Evolutionary conservation across 1,284 basidiomycete genomes (phyloP).

Genomic region (Malassezia slooffiae): DNA sequence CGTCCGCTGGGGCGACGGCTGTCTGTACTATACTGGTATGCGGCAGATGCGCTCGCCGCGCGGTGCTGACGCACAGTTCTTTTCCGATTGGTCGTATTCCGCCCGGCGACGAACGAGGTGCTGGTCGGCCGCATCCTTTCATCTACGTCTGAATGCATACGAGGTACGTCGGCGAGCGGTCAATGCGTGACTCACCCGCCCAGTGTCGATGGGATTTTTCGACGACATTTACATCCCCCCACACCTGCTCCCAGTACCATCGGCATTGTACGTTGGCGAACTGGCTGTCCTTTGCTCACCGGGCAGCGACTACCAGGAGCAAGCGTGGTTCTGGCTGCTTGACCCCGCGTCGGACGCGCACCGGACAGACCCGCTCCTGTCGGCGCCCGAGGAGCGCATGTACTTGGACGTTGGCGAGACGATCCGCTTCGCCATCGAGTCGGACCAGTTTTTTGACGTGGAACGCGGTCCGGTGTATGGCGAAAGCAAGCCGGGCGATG

Average conservation of each 20-base stretch:
- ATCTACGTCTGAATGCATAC: constrained; percentile 11
- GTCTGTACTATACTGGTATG: constrained; percentile 69
- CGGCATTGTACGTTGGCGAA: constrained; percentile 57
- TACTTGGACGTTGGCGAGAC: constrained; percentile 74
- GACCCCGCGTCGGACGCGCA: constrained; percentile 39
- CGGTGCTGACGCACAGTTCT: constrained; percentile 51
- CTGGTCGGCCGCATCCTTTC: constrained; percentile 71
- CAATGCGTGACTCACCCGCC: too few species aligned
- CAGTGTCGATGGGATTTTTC: constrained; percentile 78
- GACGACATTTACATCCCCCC: constrained; percentile 75
- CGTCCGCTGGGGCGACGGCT: constrained; percentile 85
- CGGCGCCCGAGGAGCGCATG: constrained; percentile 57
- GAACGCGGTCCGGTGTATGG: constrained; percentile 62
- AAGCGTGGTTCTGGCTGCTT: constrained; percentile 48
- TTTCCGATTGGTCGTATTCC: constrained; percentile 78
- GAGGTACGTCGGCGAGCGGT: constrained; percentile 52
- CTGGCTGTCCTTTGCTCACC: neutral
- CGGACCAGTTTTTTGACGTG: constrained; percentile 78
- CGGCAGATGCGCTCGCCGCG: neutral
- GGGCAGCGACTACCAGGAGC: constrained; percentile 47
- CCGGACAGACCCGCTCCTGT: constrained; percentile 21
- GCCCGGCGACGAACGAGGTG: constrained; percentile 81
- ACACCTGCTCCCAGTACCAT: constrained; percentile 59
- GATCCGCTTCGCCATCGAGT: constrained; percentile 75
- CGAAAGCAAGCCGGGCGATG: constrained; percentile 19